Evolutionary conservation across 2,329 filamentous ascomycete species (phyloP), one percentile per base, ranked within the genome.

Genomic region (Colletotrichum sublineola): DNA sequence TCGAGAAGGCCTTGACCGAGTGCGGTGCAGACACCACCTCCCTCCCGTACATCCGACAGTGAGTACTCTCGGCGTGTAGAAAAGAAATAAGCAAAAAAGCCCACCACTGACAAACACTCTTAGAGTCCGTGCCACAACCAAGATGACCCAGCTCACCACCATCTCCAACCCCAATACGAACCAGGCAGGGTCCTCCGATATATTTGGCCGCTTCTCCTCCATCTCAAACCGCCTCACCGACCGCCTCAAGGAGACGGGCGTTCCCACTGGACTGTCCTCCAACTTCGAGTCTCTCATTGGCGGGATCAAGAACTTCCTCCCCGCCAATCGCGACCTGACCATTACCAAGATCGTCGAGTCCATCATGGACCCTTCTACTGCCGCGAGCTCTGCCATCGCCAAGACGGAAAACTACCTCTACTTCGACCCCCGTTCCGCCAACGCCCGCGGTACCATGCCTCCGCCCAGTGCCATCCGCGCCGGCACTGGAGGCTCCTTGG

Each of bases 301-400:
- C 7, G 96, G 96, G 55, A 96, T 99, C 79, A 99, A 98, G 84
- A 98, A 97, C 83, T 97, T 99, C 83, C 85, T 99, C n/a, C 96
- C 97, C 0, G 94, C 91, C 18, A 97, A 99, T 84, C 94, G 95
- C 77, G 97, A 99, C 79, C 89, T 98, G 12, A 98, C 96, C 0
- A 90, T 99, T 65, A 99, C 97, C 68, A 98, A 98, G 83, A 98
- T 99, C 79, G 96, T 96, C 52, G 96, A 99, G 82, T 97, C 94
- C 1, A 92, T 99, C 78, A 99, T 99, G 96, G 96, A 99, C 79
- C 96, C 96, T 0, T 89, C 94, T 57, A 91, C 94, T 14, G 96
- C 96, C 3, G 94, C 94, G 5, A 96, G 94, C 7, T 96, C 93
- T 36, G 96, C 96, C 36, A 96, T 99, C 75, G 93, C 94, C 73